phyloP scores from a whole-genome alignment of 176 grass and related monocot species.

The Avena eriantha region DNA sequence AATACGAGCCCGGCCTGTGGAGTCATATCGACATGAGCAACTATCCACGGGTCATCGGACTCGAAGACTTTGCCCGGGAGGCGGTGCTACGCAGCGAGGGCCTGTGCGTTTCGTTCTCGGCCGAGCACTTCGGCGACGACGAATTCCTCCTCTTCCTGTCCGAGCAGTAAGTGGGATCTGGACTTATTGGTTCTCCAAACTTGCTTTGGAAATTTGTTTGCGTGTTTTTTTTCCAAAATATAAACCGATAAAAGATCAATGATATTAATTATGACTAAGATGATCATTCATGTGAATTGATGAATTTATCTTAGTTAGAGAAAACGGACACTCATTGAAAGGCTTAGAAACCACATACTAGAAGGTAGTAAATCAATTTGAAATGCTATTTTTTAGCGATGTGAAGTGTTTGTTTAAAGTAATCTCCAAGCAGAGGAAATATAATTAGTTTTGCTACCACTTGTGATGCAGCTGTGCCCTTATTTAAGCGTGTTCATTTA shows the following conservation, averaged over 20 bases:
- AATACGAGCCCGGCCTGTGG: background rate
- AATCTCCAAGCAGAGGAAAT: background rate
- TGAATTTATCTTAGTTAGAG: background rate
- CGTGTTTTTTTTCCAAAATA: background rate
- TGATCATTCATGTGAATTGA: background rate
- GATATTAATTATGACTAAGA: background rate
- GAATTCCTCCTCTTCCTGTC: background rate
- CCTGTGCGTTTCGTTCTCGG: background rate
- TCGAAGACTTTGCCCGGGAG: background rate
- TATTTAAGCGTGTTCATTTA: too few relatives aligned
- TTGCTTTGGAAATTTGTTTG: background rate
- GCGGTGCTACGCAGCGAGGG: constrained; percentile 4
- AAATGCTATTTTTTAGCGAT: background rate
- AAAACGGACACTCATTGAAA: background rate
- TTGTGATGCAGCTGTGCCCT: background rate
- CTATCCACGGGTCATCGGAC: background rate
- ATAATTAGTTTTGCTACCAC: background rate
- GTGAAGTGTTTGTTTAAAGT: background rate
- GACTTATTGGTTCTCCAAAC: background rate
- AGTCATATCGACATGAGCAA: background rate
- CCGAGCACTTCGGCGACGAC: background rate
- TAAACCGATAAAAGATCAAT: background rate
- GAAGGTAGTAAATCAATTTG: too few relatives aligned
- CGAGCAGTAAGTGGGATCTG: background rate
- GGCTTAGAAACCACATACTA: background rate